Evolutionary conservation across 495 filamentous ascomycete species (phyloP).

Genomic region (Podospora pseudoanserina): DNA sequence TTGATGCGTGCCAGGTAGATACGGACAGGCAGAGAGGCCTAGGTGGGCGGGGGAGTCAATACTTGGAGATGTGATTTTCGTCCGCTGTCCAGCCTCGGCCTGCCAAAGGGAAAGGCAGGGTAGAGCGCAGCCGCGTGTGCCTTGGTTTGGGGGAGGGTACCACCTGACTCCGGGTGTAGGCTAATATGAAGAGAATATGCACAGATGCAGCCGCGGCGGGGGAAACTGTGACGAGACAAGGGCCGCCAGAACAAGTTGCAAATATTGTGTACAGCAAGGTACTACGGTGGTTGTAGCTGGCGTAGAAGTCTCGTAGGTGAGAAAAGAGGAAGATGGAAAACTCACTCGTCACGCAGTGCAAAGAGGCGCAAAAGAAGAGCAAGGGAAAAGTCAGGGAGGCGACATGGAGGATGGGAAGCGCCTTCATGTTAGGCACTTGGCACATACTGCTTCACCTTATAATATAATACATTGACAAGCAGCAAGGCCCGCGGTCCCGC

Average conservation of each 20-base stretch:
- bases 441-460: not conserved
- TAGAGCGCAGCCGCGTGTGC: not conserved
- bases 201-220: constrained; percentile 1
- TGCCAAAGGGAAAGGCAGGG: not conserved
- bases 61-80: not conserved
- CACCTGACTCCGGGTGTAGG: constrained; percentile 4
- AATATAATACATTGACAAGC: not conserved
- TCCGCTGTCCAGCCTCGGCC: not conserved
- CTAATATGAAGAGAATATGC: constrained; percentile 16
- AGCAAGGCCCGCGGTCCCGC: not conserved
- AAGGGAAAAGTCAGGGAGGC: not conserved
- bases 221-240: not conserved
- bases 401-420: not conserved
- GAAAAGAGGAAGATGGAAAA: not conserved
- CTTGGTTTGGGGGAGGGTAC: not conserved
- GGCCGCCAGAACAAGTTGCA: not conserved
- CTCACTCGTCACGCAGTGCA: not conserved
- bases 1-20: not conserved
- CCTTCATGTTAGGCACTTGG: not conserved
- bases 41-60: not conserved
- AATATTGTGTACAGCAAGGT: not conserved
- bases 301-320: no score
- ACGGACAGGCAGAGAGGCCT: not conserved
- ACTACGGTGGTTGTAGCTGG: no score
- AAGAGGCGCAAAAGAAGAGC: not conserved